A percentile compares a stretch with the other conserved stretches of the same genome.
These are phyloP conservation scores for Aspergillus sp. DNA, from an alignment of 2,329 filamentous ascomycete genomes.

Conservation along the genomic window DNA sequence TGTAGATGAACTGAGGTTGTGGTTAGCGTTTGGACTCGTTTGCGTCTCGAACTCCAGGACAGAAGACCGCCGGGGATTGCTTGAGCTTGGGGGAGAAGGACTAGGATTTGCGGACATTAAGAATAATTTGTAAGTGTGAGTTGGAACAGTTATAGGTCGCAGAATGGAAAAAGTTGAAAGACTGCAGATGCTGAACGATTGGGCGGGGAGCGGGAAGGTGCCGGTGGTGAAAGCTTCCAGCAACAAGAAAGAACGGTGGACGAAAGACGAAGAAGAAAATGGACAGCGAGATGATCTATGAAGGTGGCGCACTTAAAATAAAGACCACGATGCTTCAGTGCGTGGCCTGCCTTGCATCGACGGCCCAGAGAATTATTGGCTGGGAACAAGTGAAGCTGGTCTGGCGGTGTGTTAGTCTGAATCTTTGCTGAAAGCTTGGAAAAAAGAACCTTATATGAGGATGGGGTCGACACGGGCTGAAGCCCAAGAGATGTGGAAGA, in stretches of 20 bases:
- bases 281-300: background rate
- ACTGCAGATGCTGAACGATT: background rate
- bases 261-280: background rate
- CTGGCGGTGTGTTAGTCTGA: conserved; percentile 16
- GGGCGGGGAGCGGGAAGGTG: background rate
- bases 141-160: background rate
- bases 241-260: conserved; percentile 6
- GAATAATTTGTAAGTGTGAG: conserved; percentile 7
- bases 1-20: background rate
- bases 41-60: conserved; percentile 23
- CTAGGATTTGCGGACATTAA: conserved; percentile 21
- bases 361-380: conserved; percentile 6
- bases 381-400: conserved; percentile 2
- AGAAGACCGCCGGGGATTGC: conserved; percentile 11
- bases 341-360: conserved; percentile 17
- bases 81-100: conserved; percentile 8
- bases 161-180: background rate
- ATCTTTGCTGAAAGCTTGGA: background rate
- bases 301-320: conserved; percentile 6
- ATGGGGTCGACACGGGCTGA: background rate
- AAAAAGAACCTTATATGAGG: background rate
- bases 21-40: conserved; percentile 28
- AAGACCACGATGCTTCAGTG: conserved; percentile 7
- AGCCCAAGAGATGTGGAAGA: background rate
- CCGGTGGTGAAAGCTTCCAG: background rate